Base-by-base conservation (phyloP, 1,139 yeast genomes). In the Blastobotrys elegans region DNA sequence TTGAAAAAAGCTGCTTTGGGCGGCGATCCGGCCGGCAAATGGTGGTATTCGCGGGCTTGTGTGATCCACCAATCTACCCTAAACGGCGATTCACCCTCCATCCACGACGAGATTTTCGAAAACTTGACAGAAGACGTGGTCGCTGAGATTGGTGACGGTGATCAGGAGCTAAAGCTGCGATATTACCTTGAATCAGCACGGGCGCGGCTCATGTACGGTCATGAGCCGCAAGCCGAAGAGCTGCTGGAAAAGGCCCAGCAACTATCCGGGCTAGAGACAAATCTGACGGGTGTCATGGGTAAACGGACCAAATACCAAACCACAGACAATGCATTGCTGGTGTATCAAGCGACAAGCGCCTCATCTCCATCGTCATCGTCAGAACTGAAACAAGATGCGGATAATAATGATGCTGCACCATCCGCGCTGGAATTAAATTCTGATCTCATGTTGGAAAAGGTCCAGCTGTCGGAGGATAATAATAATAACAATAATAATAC, bases 211-310 rank as follows among this genome's bases (percentile, higher is more conserved):
- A 56, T 79, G 77, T 41, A 70, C 80, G 56, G 84, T 76, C 55
- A 80, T 79, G 56, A 82, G 71, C 55, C 75, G 79, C 34, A 90
- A 77, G 62, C 72, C 74, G 46, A 74, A 79, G 40, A 79, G 77
- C 8, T 72, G 74, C 27, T 74, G 77, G 58, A 68, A 65, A 11
- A 74, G 71, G 65, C 94, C 77, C 26, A 76, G 73, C 49, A 72
- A 16, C 43, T 51, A 11, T 80, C 95, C 0, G 77, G 79, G 1
- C 72, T 94, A 43, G 70, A 75, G 37, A 76, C 84, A 53, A 76
- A 83, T 0, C 68, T 90, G 43, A 84, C 97, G 1, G 98, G 98
- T 54, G 87, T 92, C 43, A 80, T 82, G 56, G 97, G 96, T 4
- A 85, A 83, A 61, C 75, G 94, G 62, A 90, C 98, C 2, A 87